Evolutionary conservation across 2,329 filamentous ascomycete species (phyloP), one percentile per base, ranked within the genome.

Genomic region (Exserohilum rostratum): DNA sequence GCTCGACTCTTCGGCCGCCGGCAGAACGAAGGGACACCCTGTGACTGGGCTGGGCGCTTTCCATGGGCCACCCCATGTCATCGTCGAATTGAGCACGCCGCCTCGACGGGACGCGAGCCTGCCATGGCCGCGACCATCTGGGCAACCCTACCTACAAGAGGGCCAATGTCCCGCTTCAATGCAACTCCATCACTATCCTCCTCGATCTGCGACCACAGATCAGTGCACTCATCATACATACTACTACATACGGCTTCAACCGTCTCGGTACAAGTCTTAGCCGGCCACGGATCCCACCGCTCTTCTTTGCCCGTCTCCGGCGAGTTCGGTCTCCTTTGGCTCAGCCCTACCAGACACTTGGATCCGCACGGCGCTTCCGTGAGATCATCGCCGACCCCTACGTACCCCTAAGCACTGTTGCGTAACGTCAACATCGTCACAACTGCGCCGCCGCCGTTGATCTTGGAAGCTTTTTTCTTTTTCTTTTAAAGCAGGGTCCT

Each of bases 21-120:
- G 61, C 59, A 62, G 60, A 53, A 61, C 55, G 34, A 40, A 58
- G 58, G 61, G 62, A 57, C 18, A 56, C 63, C 64, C 55, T 67
- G 68, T 69, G 67, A 63, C 58, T 61, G 53, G 67, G 48, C 67
- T 61, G 68, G 67, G 68, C 55, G 46, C 55, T 59, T 62, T 54
- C 57, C 58, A 62, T 64, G 66, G 61, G 58, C 58, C 59, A 46
- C 62, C 53, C 50, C 55, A 57, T 57, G 45, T 53, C 50, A 44
- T 48, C 60, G 50, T 48, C 60, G 50, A 61, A 62, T 58, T 61
- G 59, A 62, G 45, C 57, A 48, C 49, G 50, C 55, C 56, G 30
- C 58, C 37, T 45, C 52, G 37, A 58, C 51, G n/a, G 53, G 49
- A 60, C 51, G 58, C 61, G 58, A 59, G 57, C 53, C 27, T 57